These are phyloP conservation scores for Candolleomyces eurysporus DNA, from an alignment of 768 basidiomycete species.

Conservation along the genomic window DNA sequence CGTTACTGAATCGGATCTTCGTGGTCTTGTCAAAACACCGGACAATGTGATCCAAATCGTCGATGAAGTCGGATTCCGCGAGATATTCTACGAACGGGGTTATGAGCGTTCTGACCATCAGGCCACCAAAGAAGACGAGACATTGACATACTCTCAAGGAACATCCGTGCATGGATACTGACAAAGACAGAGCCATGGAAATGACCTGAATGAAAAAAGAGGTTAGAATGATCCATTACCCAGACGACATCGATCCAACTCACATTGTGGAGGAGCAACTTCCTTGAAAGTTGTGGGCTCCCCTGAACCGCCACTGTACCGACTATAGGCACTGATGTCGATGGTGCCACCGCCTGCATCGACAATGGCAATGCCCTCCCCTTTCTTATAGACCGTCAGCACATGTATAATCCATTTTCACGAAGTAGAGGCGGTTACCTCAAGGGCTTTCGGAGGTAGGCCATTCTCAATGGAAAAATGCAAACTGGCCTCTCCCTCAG, in stretches of 20 bases:
- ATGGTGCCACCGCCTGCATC: slow-evolving; percentile 65
- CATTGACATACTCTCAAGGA: slow-evolving; percentile 32
- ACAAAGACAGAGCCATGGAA: slow-evolving; percentile 54
- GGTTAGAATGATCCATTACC: background rate
- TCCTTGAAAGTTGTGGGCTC: slow-evolving; percentile 38
- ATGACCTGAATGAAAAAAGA: slow-evolving; percentile 30
- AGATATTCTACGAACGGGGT: slow-evolving; percentile 31
- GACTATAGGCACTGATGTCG: slow-evolving; percentile 54
- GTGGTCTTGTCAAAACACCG: slow-evolving; percentile 45
- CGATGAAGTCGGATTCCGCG: slow-evolving; percentile 37
- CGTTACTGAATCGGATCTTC: slow-evolving; percentile 43
- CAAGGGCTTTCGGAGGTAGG: slow-evolving; percentile 21
- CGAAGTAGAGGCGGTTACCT: slow-evolving; percentile 10
- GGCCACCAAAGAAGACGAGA: background rate
- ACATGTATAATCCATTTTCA: background rate
- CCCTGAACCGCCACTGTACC: slow-evolving; percentile 22
- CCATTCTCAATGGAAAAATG: slow-evolving; percentile 51
- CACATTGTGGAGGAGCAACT: slow-evolving; percentile 44
- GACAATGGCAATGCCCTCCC: slow-evolving; percentile 49
- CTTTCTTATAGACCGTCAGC: slow-evolving; percentile 32
- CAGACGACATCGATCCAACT: slow-evolving; percentile 1
- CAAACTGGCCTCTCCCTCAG: slow-evolving; percentile 61
- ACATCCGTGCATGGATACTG: slow-evolving; percentile 37
- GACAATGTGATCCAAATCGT: slow-evolving; percentile 42
- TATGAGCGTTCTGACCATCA: background rate